Conservation (phyloP, 1,284 basidiomycete species). For the Psilocybe mexicana region DNA sequence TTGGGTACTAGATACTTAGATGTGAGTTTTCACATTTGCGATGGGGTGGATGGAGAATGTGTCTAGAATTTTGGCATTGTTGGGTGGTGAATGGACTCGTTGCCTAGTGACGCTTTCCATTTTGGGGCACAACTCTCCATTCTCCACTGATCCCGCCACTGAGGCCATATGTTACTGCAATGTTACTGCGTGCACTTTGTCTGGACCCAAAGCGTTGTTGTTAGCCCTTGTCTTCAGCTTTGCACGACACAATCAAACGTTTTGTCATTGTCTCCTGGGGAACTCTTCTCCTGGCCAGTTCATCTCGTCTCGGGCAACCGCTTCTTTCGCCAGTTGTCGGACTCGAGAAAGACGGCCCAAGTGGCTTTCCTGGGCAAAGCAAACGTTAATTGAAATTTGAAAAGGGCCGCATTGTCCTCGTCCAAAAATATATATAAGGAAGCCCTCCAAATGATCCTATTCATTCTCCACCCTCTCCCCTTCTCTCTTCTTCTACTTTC, state of each 20-base stretch:
- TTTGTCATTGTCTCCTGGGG: slow-evolving; percentile 5
- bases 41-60: background rate
- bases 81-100: no score
- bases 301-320: background rate
- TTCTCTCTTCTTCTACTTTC: slow-evolving; percentile 9
- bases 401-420: slow-evolving; percentile 19
- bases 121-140: background rate
- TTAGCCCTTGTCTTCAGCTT: background rate
- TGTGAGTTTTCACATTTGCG: background rate
- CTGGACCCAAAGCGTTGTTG: background rate
- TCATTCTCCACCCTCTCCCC: background rate
- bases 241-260: slow-evolving; percentile 11
- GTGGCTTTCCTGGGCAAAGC: background rate
- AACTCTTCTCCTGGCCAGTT: background rate
- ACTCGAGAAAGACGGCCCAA: background rate
- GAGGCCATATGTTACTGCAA: background rate
- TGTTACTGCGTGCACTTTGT: no score
- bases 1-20: no score
- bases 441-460: background rate
- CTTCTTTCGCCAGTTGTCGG: background rate
- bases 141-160: background rate
- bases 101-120: slow-evolving; percentile 1
- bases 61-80: background rate
- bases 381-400: slow-evolving; percentile 1
- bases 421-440: slow-evolving; percentile 7